phyloP scores from a whole-genome alignment of 1,139 yeast species.

The Magnusiomyces ingens region DNA sequence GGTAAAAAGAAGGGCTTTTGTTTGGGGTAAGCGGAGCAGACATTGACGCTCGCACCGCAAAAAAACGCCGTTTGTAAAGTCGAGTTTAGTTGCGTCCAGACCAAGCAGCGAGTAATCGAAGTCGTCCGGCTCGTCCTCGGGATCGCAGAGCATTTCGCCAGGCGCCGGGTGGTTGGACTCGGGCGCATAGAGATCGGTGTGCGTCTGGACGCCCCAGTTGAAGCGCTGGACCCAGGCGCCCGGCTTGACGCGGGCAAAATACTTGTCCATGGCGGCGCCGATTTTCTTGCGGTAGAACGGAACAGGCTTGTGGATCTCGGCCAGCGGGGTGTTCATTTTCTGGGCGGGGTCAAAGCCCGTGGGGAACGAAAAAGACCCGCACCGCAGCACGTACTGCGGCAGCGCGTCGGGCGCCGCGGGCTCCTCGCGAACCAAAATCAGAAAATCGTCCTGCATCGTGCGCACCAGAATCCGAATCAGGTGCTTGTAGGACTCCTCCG shows the following conservation, averaged over 20 bases:
- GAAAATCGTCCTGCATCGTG: constrained; percentile 62
- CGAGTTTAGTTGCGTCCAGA: constrained; percentile 41
- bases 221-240: constrained; percentile 52
- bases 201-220: constrained; percentile 60
- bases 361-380: constrained; percentile 63
- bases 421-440: constrained; percentile 50
- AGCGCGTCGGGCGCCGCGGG: constrained; percentile 32
- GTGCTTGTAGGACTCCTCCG: constrained; percentile 10
- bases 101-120: too few relatives aligned
- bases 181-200: constrained; percentile 45
- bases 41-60: constrained; percentile 59
- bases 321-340: constrained; percentile 39
- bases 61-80: constrained; percentile 46
- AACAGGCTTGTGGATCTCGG: constrained; percentile 52
- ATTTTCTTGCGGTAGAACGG: constrained; percentile 53
- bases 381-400: constrained; percentile 53
- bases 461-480: constrained; percentile 41
- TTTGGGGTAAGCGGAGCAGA: constrained; percentile 50
- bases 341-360: constrained; percentile 64
- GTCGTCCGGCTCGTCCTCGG: constrained; percentile 12
- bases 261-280: constrained; percentile 55
- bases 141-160: constrained; percentile 23
- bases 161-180: constrained; percentile 42
- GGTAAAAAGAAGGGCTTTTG: constrained; percentile 50
- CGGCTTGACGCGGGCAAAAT: constrained; percentile 44